Percentiles rank a stretch among this genome's conserved stretches.
These are phyloP conservation scores for Monosporascus sp. DNA, from an alignment of 2,329 filamentous ascomycete species.

Conservation along the genomic window DNA sequence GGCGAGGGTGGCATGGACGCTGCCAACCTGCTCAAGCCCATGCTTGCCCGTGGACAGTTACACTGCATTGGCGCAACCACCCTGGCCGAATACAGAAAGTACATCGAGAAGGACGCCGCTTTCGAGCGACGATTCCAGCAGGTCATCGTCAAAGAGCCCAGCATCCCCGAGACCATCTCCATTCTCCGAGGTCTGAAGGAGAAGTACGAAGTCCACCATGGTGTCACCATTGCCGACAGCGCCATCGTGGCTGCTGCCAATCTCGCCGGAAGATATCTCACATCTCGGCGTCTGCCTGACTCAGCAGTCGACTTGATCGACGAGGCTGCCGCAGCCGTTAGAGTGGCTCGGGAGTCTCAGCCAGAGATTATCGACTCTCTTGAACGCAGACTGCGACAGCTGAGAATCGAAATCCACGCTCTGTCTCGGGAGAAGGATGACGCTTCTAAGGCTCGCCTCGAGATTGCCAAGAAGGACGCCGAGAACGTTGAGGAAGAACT, in stretches of 20 bases:
- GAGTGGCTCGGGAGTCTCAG: constrained; percentile 91
- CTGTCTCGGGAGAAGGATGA: constrained; percentile 92
- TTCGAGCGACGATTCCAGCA: constrained; percentile 99
- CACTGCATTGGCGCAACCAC: constrained; percentile 98
- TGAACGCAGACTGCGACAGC: constrained; percentile 81
- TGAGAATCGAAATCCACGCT: constrained; percentile 96
- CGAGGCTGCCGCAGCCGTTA: constrained; percentile 92
- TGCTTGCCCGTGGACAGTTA: constrained; percentile 92
- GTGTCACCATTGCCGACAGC: constrained; percentile 91
- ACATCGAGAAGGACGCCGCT: constrained; percentile 96
- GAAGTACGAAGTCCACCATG: constrained; percentile 96
- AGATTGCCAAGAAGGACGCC: constrained; percentile 80
- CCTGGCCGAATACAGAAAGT: constrained; percentile 92
- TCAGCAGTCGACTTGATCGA: constrained; percentile 96
- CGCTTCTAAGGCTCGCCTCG: constrained; percentile 77
- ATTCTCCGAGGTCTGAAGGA: constrained; percentile 98
- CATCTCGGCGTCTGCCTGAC: constrained; percentile 82
- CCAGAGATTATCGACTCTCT: constrained; percentile 93
- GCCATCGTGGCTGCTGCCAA: constrained; percentile 90
- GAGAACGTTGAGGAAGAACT: constrained; percentile 93
- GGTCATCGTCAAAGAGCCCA: constrained; percentile 91
- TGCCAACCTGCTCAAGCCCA: constrained; percentile 94
- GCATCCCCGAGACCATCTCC: constrained; percentile 83
- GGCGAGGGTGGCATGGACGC: constrained; percentile 99
- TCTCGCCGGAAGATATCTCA: constrained; percentile 89